Conservation (phyloP, 148 eudicot species). For the Amaranthus cruentus region DNA sequence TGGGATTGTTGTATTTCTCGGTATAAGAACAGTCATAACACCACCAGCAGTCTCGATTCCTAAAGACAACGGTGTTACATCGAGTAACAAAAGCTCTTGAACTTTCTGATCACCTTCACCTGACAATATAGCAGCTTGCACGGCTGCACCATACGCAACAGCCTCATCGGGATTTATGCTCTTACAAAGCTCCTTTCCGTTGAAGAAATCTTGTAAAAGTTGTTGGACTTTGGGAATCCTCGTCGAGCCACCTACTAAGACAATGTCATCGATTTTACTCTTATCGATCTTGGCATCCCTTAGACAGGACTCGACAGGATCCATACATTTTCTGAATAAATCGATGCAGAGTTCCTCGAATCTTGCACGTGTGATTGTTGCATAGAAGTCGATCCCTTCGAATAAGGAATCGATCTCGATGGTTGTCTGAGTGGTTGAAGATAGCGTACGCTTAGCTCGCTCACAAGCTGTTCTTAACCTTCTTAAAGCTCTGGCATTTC, state of each 20-base stretch:
- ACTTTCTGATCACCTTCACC: conserved; percentile 29
- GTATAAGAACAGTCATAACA: conserved; percentile 19
- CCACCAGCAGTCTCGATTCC: conserved; percentile 27
- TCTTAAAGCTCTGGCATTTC: conserved; percentile 14
- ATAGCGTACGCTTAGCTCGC: conserved; percentile 22
- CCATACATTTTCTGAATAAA: conserved; percentile 27
- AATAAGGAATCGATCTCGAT: conserved; percentile 22
- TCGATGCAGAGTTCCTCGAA: conserved; percentile 25
- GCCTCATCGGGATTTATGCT: conserved; percentile 27
- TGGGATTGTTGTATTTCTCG: conserved; percentile 21
- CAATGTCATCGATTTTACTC: conserved; percentile 9
- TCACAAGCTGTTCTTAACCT: conserved; percentile 23
- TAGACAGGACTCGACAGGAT: conserved; percentile 22
- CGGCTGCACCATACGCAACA: conserved; percentile 25
- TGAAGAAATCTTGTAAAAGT: conserved; percentile 21
- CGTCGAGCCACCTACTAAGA: conserved; percentile 19
- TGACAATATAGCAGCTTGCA: conserved; percentile 21
- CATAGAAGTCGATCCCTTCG: conserved; percentile 24
- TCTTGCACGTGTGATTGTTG: conserved; percentile 21
- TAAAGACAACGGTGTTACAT: conserved; percentile 16
- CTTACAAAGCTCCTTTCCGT: conserved; percentile 26
- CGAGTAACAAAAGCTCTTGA: conserved; percentile 19
- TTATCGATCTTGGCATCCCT: conserved; percentile 23
- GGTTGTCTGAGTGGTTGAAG: conserved; percentile 20
- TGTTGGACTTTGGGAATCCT: conserved; percentile 26